phyloP scores from a whole-genome alignment of 2,329 filamentous ascomycete species.

The Diaporthe vexans region DNA sequence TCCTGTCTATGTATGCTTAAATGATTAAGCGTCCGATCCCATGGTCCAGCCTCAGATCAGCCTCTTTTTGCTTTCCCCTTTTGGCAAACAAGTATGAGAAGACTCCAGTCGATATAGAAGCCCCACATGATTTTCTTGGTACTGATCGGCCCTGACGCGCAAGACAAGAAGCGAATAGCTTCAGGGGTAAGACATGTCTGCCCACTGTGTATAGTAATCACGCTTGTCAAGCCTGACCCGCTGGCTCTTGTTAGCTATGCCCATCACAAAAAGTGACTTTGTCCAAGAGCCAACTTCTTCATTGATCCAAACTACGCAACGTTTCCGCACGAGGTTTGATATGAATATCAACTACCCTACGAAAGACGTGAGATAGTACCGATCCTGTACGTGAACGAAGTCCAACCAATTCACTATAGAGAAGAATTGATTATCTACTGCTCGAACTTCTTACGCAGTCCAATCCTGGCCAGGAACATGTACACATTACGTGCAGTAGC shows the following conservation, averaged over 20 bases:
- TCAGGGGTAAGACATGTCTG: neutral
- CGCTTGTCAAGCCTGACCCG: neutral
- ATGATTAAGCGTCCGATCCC: conserved; percentile 4
- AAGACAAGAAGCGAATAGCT: neutral
- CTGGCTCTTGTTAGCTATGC: too few relatives aligned
- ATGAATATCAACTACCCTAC: neutral
- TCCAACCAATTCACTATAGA: neutral
- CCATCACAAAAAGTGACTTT: too few relatives aligned
- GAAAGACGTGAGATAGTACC: neutral
- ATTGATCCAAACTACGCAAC: neutral
- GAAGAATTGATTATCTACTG: too few relatives aligned
- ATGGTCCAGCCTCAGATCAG: neutral
- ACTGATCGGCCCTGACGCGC: neutral
- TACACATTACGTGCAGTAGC: too few relatives aligned
- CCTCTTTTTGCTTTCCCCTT: conserved; percentile 11
- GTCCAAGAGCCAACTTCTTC: neutral
- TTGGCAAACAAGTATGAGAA: neutral
- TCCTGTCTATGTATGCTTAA: conserved; percentile 10
- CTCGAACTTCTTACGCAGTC: too few relatives aligned
- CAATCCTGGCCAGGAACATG: too few relatives aligned
- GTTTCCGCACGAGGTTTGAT: neutral
- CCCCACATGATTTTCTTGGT: conserved; percentile 15
- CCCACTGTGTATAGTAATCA: neutral
- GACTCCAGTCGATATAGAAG: neutral
- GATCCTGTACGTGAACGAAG: neutral